phyloP scores from a whole-genome alignment of 2,329 filamentous ascomycete species.

The Ceratocystiopsis minuta region DNA sequence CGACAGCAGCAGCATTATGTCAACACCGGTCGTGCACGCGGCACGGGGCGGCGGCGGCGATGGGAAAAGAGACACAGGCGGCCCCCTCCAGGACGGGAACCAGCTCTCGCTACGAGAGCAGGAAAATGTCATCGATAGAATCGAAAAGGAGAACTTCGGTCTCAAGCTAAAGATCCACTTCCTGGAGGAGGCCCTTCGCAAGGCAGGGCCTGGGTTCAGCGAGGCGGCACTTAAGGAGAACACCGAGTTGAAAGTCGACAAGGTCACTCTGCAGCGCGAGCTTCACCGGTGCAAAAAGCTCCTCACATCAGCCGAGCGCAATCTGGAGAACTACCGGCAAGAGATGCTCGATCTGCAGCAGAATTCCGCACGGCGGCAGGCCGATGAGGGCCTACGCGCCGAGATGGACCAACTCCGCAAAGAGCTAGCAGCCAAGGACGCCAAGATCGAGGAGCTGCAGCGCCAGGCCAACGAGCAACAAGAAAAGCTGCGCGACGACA shows the following conservation, averaged over 20 bases:
- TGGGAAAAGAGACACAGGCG: conserved; percentile 32
- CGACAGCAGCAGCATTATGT: conserved; percentile 62
- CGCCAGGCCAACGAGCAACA: conserved; percentile 39
- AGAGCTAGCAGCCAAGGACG: conserved; percentile 37
- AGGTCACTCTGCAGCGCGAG: conserved; percentile 76
- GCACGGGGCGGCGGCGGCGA: conserved; percentile 36
- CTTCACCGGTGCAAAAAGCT: conserved; percentile 74
- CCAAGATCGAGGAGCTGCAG: conserved; percentile 42
- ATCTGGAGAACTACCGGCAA: conserved; percentile 66
- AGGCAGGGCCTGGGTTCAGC: conserved; percentile 76
- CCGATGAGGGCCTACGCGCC: conserved; percentile 48
- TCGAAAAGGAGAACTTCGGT: conserved; percentile 97
- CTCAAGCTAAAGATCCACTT: conserved; percentile 96
- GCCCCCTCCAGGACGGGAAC: conserved; percentile 67
- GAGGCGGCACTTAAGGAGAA: conserved; percentile 84
- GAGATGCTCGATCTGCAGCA: conserved; percentile 73
- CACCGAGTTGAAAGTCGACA: conserved; percentile 85
- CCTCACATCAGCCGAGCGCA: conserved; percentile 63
- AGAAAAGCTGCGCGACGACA: conserved; percentile 52
- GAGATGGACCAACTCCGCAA: conserved; percentile 41
- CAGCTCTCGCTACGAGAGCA: conserved; percentile 85
- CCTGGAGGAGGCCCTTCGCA: conserved; percentile 74
- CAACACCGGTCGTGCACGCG: conserved; percentile 61
- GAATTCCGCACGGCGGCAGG: conserved; percentile 57
- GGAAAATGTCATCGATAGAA: conserved; percentile 84